Conservation (phyloP, 345 rosid genomes). For the Nephelium lappaceum region DNA sequence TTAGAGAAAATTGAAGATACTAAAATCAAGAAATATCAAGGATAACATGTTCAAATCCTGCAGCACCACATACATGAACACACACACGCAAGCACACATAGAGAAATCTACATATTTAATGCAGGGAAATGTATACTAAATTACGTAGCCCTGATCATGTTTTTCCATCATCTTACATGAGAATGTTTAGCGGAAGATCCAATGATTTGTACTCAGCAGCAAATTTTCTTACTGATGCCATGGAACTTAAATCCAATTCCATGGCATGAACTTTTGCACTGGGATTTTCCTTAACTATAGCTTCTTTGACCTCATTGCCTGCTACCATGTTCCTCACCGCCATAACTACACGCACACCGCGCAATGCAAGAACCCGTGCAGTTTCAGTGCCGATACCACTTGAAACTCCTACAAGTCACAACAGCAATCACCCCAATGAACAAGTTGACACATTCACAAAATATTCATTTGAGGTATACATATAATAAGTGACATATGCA, state of each 20-base stretch:
- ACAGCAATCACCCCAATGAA: background rate
- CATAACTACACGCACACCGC: constrained; percentile 44
- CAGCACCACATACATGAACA: background rate
- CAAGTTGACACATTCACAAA: background rate
- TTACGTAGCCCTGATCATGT: background rate
- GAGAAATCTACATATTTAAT: background rate
- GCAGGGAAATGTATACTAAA: too few species aligned
- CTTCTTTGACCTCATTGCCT: constrained; percentile 35
- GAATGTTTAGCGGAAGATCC: constrained; percentile 49
- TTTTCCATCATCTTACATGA: constrained; percentile 36
- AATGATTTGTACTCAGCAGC: constrained; percentile 42
- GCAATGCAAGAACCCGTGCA: constrained; percentile 44
- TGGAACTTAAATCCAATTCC: constrained; percentile 42
- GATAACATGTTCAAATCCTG: background rate
- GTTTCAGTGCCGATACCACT: constrained; percentile 51
- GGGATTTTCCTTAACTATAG: constrained; percentile 35
- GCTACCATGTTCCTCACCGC: constrained; percentile 34
- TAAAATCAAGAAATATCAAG: background rate
- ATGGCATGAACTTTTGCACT: constrained; percentile 34
- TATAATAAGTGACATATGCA: too few species aligned
- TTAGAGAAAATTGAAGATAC: background rate
- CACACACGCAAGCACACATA: background rate
- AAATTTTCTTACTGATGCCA: constrained; percentile 42
- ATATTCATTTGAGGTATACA: too few species aligned
- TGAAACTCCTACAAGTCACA: constrained; percentile 35